A percentile compares a stretch with the other conserved stretches of the same genome.
These are phyloP conservation scores for Telopea speciosissima DNA, from an alignment of 177 flowering plant species.

Conservation along the genomic window DNA sequence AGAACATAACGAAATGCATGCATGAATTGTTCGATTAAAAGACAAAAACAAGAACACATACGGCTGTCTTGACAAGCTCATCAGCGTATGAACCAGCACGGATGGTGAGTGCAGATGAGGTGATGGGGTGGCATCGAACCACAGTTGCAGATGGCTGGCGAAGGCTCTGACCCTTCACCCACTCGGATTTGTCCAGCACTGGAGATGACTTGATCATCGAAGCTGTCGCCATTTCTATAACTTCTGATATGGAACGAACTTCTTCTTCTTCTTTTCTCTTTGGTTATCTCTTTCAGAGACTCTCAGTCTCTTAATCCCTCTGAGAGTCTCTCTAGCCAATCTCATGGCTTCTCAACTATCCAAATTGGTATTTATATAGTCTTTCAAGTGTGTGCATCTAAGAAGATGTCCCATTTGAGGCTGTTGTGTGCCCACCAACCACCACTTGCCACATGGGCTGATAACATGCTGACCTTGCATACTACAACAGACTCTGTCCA, in stretches of 20 bases:
- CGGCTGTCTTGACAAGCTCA: constrained; percentile 49
- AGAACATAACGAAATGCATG: background rate
- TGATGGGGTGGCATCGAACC: constrained; percentile 18
- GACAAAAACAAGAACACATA: constrained; percentile 22
- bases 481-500: constrained; percentile 1
- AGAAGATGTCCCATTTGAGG: constrained; percentile 35
- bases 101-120: constrained; percentile 25
- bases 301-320: background rate
- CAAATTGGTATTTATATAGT: constrained; percentile 17
- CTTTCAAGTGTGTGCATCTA: background rate
- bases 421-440: constrained; percentile 20
- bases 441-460: constrained; percentile 17
- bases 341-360: background rate
- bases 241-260: background rate
- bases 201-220: constrained; percentile 35
- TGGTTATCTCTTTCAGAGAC: background rate
- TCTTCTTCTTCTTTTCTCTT: background rate
- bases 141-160: constrained; percentile 20
- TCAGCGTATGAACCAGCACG: constrained; percentile 36
- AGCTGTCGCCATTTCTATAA: constrained; percentile 32
- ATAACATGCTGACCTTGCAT: constrained; percentile 20
- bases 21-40: too few species aligned
- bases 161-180: constrained; percentile 33
- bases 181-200: constrained; percentile 31
- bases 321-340: background rate